These are phyloP conservation scores for Elymus sibiricus DNA, from an alignment of 176 grass and related monocot species.

Conservation along the genomic window DNA sequence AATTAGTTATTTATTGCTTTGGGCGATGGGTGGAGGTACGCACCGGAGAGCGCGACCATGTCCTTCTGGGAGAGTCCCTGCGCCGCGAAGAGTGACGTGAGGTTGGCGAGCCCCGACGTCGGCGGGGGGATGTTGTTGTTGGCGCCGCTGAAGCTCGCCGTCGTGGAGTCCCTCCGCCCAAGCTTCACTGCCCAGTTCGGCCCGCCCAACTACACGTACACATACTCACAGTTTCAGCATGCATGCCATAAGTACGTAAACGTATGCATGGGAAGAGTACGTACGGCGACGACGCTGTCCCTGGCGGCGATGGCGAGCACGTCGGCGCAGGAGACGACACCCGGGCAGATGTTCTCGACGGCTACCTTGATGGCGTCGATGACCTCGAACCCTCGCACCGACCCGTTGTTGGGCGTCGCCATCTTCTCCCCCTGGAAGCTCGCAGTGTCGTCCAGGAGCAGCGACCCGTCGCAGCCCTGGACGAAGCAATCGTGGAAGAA, in stretches of 20 bases:
- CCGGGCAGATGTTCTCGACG: conserved; percentile 55
- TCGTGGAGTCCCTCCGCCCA: conserved; percentile 64
- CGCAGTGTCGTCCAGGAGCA: conserved; percentile 63
- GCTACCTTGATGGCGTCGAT: conserved; percentile 69
- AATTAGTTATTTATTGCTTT: neutral
- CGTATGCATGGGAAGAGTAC: neutral
- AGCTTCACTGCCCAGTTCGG: conserved; percentile 65
- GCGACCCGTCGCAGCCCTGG: conserved; percentile 78
- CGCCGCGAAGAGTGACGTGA: conserved; percentile 57
- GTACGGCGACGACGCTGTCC: conserved; percentile 55
- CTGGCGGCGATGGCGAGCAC: conserved; percentile 67
- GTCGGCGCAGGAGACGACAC: conserved; percentile 87
- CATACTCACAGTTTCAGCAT: neutral
- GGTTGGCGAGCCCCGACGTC: conserved; percentile 38
- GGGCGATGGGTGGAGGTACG: neutral
- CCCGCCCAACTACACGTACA: conserved; percentile 42
- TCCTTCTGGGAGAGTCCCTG: conserved; percentile 57
- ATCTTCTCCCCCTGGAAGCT: conserved; percentile 72
- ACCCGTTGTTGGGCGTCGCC: conserved; percentile 55
- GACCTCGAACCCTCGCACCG: conserved; percentile 77
- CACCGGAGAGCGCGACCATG: conserved; percentile 75
- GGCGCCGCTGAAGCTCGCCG: conserved; percentile 49
- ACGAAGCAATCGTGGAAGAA: conserved; percentile 90
- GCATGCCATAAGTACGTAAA: neutral
- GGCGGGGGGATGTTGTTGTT: conserved; percentile 64